These are phyloP conservation scores for Saccharomycopsis synnaedendra DNA, from an alignment of 805 yeast genomes.

Conservation along the genomic window DNA sequence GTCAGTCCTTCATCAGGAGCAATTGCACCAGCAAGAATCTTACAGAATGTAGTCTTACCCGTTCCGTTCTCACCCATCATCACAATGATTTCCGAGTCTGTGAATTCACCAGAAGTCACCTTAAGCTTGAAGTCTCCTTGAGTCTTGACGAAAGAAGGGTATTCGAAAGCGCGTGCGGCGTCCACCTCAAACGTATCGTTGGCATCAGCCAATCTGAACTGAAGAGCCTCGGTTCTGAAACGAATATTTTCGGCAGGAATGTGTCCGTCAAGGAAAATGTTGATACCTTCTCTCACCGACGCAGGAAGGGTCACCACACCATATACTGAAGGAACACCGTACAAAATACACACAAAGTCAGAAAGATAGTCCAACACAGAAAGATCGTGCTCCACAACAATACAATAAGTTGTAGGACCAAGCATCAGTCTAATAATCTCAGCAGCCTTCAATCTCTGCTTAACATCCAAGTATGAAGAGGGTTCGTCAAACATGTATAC, in stretches of 20 bases:
- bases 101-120: constrained; percentile 80
- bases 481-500: constrained; percentile 99
- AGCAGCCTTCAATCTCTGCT: constrained; percentile 98
- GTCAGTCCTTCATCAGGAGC: constrained; percentile 74
- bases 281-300: constrained; percentile 97
- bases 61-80: constrained; percentile 99
- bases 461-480: constrained; percentile 94
- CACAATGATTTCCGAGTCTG: constrained; percentile 92
- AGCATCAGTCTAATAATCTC: constrained; percentile 81
- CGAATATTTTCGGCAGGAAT: constrained; percentile 95
- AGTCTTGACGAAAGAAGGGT: constrained; percentile 80
- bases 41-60: constrained; percentile 97
- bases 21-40: constrained; percentile 85
- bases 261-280: constrained; percentile 96
- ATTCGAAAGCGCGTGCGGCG: constrained; percentile 64
- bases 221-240: constrained; percentile 91
- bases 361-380: constrained; percentile 95
- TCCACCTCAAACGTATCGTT: constrained; percentile 66
- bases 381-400: constrained; percentile 97
- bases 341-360: constrained; percentile 90
- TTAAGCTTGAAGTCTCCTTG: constrained; percentile 90
- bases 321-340: constrained; percentile 97
- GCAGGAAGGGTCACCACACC: constrained; percentile 97
- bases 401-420: constrained; percentile 68
- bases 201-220: constrained; percentile 87